Evolutionary conservation across 208 protist genomes (phyloP), one percentile per base, ranked within the genome.

Genomic region (Acanthamoeba sp.): DNA sequence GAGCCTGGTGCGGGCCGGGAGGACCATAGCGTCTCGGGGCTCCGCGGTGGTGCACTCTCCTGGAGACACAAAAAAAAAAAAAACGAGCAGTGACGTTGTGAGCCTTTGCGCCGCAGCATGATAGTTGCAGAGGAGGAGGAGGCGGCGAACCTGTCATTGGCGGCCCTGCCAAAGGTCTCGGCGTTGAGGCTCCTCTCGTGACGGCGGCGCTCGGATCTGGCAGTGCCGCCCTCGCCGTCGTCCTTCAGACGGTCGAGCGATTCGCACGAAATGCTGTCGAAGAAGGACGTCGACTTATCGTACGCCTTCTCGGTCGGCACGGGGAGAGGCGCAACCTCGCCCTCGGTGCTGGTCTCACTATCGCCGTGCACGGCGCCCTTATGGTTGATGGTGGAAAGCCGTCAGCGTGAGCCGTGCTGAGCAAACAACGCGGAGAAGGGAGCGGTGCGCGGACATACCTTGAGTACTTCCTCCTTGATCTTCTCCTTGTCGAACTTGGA

Each of bases 401-500:
- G 45, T 16, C 4, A 50, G 45, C 45, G 45, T 50, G 45, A 50
- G 45, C 45, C 9, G 45, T 16, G 45, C 45, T n/a, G n/a, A n/a
- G n/a, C n/a, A n/a, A 62, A 62, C 16, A 62, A 22, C 55, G 16
- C 12, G 55, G n/a, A n/a, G n/a, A n/a, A n/a, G n/a, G n/a, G n/a
- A n/a, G n/a, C n/a, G n/a, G n/a, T n/a, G n/a, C n/a, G n/a, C n/a
- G n/a, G 18, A 5, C 50, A 24, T 73, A 73, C 64, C 42, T 88
- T 52, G 50, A 88, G 80, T 5, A 88, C 80, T 62, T 88, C 80
- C 50, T 88, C 80, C 48, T 88, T 88, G 48, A 88, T 64, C 80
- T 88, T 88, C 42, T 88, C 80, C 50, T 88, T 88, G 80, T 88
- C 80, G 38, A 88, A 88, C 50, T 64, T 52, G 50, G 80, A 88